Evolutionary conservation across 2,329 filamentous ascomycete species (phyloP), one percentile per base, ranked within the genome.

Genomic region (Fusarium torreyae): DNA sequence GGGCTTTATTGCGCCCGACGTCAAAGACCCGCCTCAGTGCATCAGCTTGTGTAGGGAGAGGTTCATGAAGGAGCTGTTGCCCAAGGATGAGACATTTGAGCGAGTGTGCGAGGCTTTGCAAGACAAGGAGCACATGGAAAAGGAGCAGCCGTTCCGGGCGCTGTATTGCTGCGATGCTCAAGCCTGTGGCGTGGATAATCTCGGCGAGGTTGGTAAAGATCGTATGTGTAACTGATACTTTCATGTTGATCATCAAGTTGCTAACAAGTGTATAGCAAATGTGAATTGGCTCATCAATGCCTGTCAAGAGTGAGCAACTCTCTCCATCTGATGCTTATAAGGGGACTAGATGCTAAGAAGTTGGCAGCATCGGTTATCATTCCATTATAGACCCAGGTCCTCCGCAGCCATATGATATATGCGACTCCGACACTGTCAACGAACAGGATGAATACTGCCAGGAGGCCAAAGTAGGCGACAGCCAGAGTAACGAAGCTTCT

Each of bases 121-220:
- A 67, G 62, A 75, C 72, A 71, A 51, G 20, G 53, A 60, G 9
- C 55, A 63, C 22, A 66, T 75, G 33, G 71, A 74, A 51, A 71
- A 72, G 26, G 71, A 77, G 42, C 51, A 72, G 9, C 60, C 63
- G n/a, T 78, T 87, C 13, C 82, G 80, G 78, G 72, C 77, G 40
- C 76, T 87, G 22, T 88, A 88, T 72, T 85, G 84, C 74, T 87
- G 86, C 74, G 84, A 87, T 71, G 79, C 81, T 49, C 80, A 79
- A 51, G 79, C 79, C 49, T 88, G 86, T 70, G 86, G 85, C 28
- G 84, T 87, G 44, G 76, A 79, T 54, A 76, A 78, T 51, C 66
- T 78, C 28, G 65, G 62, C 14, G 61, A 66, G 28, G 51, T 59
- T 49, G 77, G 75, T n/a, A 80, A 83, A 74, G 84, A 86, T 72